phyloP scores from a whole-genome alignment of 768 basidiomycete genomes.

The Boletus tylopilopsis region DNA sequence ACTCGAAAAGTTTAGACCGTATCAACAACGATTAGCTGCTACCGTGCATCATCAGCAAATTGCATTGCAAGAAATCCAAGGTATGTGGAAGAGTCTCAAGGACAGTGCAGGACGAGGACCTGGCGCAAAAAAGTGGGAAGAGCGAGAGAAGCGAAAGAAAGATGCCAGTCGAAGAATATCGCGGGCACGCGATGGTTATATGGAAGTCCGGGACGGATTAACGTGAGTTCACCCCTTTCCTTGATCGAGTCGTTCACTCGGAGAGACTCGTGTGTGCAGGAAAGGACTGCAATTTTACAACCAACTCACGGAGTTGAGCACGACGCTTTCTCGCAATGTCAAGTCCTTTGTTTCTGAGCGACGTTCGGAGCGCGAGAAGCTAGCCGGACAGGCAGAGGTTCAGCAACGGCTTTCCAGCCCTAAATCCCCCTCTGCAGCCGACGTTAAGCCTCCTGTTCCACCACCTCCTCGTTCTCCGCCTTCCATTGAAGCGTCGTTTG shows the following conservation, averaged over 20 bases:
- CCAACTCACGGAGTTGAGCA: conserved; percentile 65
- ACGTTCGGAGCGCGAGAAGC: conserved; percentile 62
- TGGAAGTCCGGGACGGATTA: conserved; percentile 82
- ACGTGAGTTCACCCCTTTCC: conserved; percentile 49
- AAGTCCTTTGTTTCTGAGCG: conserved; percentile 62
- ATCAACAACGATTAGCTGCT: conserved; percentile 75
- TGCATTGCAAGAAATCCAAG: conserved; percentile 68
- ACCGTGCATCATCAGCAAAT: conserved; percentile 76
- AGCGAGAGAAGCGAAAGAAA: conserved; percentile 73
- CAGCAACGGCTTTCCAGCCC: conserved; percentile 57
- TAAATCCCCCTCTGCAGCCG: conserved; percentile 35
- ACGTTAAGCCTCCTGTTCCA: conserved; percentile 48
- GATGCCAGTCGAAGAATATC: conserved; percentile 70
- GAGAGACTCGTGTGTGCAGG: conserved; percentile 34
- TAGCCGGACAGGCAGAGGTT: conserved; percentile 68
- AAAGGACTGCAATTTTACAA: conserved; percentile 89
- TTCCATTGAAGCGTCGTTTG: conserved; percentile 49
- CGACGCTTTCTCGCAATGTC: conserved; percentile 54
- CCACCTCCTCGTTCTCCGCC: conserved; percentile 40
- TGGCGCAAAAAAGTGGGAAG: conserved; percentile 77
- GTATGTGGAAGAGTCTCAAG: conserved; percentile 70
- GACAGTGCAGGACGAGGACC: conserved; percentile 73
- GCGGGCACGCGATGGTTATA: conserved; percentile 77
- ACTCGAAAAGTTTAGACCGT: conserved; percentile 93
- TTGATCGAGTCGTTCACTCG: conserved; percentile 6